A percentile compares a stretch with the other conserved stretches of the same genome.
phyloP scores from a whole-genome alignment of 108 stramenopile genomes.

The Fragilaria radians region DNA sequence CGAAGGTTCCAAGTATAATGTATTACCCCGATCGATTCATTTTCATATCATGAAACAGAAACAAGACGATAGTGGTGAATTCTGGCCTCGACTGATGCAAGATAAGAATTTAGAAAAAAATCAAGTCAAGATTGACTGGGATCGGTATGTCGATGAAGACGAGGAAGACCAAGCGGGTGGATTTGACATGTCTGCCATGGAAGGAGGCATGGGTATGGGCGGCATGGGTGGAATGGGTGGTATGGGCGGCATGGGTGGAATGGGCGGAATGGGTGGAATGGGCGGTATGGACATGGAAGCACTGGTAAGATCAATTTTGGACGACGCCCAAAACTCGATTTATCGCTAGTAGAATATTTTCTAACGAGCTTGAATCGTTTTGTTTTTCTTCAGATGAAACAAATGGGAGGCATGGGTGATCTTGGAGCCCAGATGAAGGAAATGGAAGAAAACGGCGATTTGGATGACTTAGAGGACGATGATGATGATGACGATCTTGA shows the following conservation, averaged over 20 bases:
- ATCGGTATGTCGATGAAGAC: constrained; percentile 95
- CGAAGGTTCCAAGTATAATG: constrained; percentile 87
- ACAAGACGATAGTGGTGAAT: constrained; percentile 51
- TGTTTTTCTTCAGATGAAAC: constrained; percentile 33
- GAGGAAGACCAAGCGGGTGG: constrained; percentile 75
- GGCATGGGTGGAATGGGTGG: constrained; percentile 40
- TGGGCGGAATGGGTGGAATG: constrained; percentile 70
- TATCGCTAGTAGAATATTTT: background rate
- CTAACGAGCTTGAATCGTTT: background rate
- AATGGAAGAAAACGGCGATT: constrained; percentile 21
- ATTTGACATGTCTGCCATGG: constrained; percentile 73
- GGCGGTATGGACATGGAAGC: constrained; percentile 58
- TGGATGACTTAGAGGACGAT: constrained; percentile 53
- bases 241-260: constrained; percentile 37
- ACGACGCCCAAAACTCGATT: background rate
- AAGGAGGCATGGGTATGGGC: constrained; percentile 75
- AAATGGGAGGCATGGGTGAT: constrained; percentile 63
- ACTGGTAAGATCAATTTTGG: constrained; percentile 9
- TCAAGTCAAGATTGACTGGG: constrained; percentile 94
- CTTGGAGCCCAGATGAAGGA: constrained; percentile 13
- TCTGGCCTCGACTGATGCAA: constrained; percentile 86
- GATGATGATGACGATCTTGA: constrained; percentile 66
- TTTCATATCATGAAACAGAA: constrained; percentile 87
- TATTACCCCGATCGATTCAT: constrained; percentile 84
- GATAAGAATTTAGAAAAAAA: constrained; percentile 92